Evolutionary conservation across 1,284 basidiomycete genomes (phyloP), one percentile per base, ranked within the genome.

Genomic region (Takashimella koratensis): DNA sequence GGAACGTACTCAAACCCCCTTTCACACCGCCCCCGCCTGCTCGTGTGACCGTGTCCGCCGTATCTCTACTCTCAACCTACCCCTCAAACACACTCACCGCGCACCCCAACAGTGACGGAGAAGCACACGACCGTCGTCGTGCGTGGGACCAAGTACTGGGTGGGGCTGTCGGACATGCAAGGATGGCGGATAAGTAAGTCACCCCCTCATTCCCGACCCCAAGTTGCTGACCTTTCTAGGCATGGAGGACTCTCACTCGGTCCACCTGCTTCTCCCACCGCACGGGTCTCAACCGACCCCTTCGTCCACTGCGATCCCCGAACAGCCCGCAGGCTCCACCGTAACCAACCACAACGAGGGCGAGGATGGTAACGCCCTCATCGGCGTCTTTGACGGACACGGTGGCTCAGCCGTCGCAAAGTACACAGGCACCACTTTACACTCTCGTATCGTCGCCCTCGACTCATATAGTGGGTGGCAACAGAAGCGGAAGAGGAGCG

Each of bases 221-320:
- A 41, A 26, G 27, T 39, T 25, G 21, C 49, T 51, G 41, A 52
- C 47, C 0, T 41, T n/a, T 6, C 11, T 27, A 74, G 72, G 86
- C 66, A 98, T 99, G 96, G 96, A 99, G 78, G 96, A 99, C 72
- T 86, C 95, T 2, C 96, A 98, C 76, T 82, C 91, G n/a, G 82
- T 86, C 48, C 79, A 91, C 25, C 79, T 98, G 41, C 71, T 71
- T 43, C 71, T 80, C 6, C 68, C 74, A 10, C 66, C 69, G 10
- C 53, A 63, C 8, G 54, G 56, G 25, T 51, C 55, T 3, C 49
- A 45, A 26, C 48, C 19, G 48, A 52, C 36, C 46, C 54, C 39
- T 26, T 56, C 42, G 39, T 85, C 85, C 52, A 79, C 79, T 30
- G 78, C 76, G 21, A 74, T 71, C 53, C 75, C 76, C 43, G 67